Evolutionary conservation across 1,139 yeast species (phyloP), one percentile per base, ranked within the genome.

Genomic region (Wickerhamomyces sp.): DNA sequence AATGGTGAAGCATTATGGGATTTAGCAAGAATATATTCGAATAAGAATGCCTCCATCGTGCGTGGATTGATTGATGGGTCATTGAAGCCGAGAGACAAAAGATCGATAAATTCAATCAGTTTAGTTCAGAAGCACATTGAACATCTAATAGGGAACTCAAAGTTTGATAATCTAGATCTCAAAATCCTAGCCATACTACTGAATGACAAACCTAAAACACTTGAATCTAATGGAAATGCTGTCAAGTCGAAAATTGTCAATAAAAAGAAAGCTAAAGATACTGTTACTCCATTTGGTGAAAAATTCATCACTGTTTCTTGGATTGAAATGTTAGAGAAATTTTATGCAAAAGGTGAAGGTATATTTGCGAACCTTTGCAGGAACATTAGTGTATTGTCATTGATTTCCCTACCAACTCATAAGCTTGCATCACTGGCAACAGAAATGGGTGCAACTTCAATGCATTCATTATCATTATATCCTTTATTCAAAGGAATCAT

Each of bases 1-100:
- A 69, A 72, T 23, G 85, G 86, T 6, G 82, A 75, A 39, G 64
- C 79, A 1, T 61, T 79, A 0, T 85, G 93, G 93, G 66, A 82
- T 52, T 75, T 84, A 48, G 70, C 78, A 10, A 71, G 68, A 41
- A 66, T 81, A 3, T 85, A 82, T 57, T 72, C 72, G 1, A 62
- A 64, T 10, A 68, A 71, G 23, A 78, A 81, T 47, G 60, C 76
- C 0, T 57, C 67, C 2, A 52, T 66, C 0, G 81, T 83, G 0
- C 66, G 87, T 42, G 70, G 73, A 1, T 60, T 85, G 27, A 68
- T 84, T 9, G 78, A 75, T 50, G 90, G 85, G 0, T 42, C 48
- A 5, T 44, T 53, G 30, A 58, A 54, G 42, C 66, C 70, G 9
- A 50, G 50, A 26, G 39, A 57, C 3, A 45, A 42, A 29, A 51